Evolutionary conservation across 2,329 filamentous ascomycete genomes (phyloP).

Genomic region (Trichoderma koningiopsis): DNA sequence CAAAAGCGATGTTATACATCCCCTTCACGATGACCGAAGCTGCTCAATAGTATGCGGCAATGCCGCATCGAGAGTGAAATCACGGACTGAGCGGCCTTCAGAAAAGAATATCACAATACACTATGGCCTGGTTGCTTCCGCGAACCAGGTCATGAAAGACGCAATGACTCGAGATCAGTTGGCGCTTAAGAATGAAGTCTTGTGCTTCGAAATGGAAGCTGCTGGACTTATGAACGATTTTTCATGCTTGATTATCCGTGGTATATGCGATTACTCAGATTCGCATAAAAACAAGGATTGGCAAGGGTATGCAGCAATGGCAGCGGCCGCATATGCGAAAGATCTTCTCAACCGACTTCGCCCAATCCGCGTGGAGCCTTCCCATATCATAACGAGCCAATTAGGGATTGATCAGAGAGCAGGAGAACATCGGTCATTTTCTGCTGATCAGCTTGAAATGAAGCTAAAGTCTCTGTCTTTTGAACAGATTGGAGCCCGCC

Average conservation of each 20-base stretch:
- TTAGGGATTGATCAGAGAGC: background rate
- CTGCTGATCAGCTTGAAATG: background rate
- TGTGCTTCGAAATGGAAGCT: slow-evolving; percentile 28
- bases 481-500: slow-evolving; percentile 43
- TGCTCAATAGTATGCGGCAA: background rate
- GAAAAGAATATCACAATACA: background rate
- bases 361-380: background rate
- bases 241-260: slow-evolving; percentile 39
- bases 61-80: background rate
- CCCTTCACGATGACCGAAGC: background rate
- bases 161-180: slow-evolving; percentile 25
- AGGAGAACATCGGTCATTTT: background rate
- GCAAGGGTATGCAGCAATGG: slow-evolving; percentile 34
- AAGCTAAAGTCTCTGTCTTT: slow-evolving; percentile 41
- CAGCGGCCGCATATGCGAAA: slow-evolving; percentile 36
- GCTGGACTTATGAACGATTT: slow-evolving; percentile 35
- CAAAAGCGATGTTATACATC: slow-evolving; percentile 18
- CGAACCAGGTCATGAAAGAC: slow-evolving; percentile 29
- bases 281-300: slow-evolving; percentile 31
- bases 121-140: slow-evolving; percentile 25
- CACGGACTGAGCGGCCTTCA: background rate
- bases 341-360: slow-evolving; percentile 28
- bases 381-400: background rate
- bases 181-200: background rate
- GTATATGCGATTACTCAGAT: slow-evolving; percentile 43